A percentile compares a stretch with the other conserved stretches of the same genome.
Evolutionary conservation across 2,329 filamentous ascomycete genomes (phyloP).

Genomic region (Pseudogymnoascus sp.): DNA sequence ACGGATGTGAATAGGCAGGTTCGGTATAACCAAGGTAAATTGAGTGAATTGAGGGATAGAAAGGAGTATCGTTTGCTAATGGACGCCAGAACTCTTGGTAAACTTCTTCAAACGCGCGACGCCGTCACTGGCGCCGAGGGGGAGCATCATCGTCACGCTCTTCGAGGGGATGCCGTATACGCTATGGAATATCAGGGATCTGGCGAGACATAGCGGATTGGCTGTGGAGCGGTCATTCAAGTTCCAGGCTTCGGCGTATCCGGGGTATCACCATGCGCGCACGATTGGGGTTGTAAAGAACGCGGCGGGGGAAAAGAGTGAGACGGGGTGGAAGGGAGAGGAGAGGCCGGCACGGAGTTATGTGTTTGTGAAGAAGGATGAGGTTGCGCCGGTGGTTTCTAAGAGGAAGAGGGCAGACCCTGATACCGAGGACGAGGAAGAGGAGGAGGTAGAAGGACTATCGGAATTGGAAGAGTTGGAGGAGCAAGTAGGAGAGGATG

Average conservation of each 20-base stretch:
- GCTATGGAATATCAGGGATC: slow-evolving; percentile 86
- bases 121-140: slow-evolving; percentile 43
- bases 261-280: slow-evolving; percentile 64
- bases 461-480: slow-evolving; percentile 23
- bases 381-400: slow-evolving; percentile 29
- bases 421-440: slow-evolving; percentile 21
- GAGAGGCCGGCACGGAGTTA: slow-evolving; percentile 49
- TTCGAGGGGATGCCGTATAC: slow-evolving; percentile 95
- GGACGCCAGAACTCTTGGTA: slow-evolving; percentile 51
- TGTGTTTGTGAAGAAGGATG: slow-evolving; percentile 53
- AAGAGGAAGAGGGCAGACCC: slow-evolving; percentile 27
- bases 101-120: slow-evolving; percentile 54
- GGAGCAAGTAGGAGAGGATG: slow-evolving; percentile 22
- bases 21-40: slow-evolving; percentile 65
- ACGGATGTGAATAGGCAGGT: slow-evolving; percentile 95
- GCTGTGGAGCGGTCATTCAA: slow-evolving; percentile 61
- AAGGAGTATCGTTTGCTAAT: not conserved
- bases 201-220: slow-evolving; percentile 69
- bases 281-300: slow-evolving; percentile 59
- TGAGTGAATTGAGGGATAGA: not conserved
- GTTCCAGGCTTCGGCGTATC: slow-evolving; percentile 61
- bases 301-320: slow-evolving; percentile 36
- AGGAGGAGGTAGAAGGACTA: slow-evolving; percentile 25
- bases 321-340: slow-evolving; percentile 42
- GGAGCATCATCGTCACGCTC: slow-evolving; percentile 67